A percentile compares a stretch with the other conserved stretches of the same genome.
Conservation (phyloP, 108 stramenopile genomes). For the Skeletonema tropicum region DNA sequence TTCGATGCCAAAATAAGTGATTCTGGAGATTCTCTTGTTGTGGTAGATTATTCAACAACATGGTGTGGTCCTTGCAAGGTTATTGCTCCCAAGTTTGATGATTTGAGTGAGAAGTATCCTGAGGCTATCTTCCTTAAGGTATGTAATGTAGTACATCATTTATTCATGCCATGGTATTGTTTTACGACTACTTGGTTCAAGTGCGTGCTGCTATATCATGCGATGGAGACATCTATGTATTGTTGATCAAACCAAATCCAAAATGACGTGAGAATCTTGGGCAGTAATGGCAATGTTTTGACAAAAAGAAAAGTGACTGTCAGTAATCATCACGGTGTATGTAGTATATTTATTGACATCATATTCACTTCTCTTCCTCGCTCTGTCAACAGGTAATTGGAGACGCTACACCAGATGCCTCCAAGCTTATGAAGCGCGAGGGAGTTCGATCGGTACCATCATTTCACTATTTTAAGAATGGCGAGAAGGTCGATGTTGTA, state of each 20-base stretch:
- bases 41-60: slow-evolving; percentile 95
- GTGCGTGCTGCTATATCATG: too few species aligned
- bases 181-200: slow-evolving; percentile 1
- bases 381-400: slow-evolving; percentile 65
- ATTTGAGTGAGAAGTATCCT: slow-evolving; percentile 82
- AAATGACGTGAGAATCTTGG: not conserved
- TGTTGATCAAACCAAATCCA: not conserved
- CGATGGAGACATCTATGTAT: too few species aligned
- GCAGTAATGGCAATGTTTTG: not conserved
- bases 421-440: slow-evolving; percentile 88
- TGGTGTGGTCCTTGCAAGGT: slow-evolving; percentile 98
- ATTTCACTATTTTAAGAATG: slow-evolving; percentile 88
- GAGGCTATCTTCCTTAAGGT: slow-evolving; percentile 88
- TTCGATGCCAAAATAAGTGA: slow-evolving; percentile 72
- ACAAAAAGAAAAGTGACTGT: not conserved
- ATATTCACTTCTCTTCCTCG: not conserved
- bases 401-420: slow-evolving; percentile 79
- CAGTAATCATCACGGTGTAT: not conserved
- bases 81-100: slow-evolving; percentile 89
- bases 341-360: not conserved
- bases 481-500: slow-evolving; percentile 89
- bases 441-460: slow-evolving; percentile 89
- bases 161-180: not conserved
- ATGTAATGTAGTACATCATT: slow-evolving; percentile 1
- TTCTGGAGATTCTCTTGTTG: slow-evolving; percentile 69